phyloP scores from a whole-genome alignment of 352 stramenopile genomes.

The Globisporangium emineosum region DNA sequence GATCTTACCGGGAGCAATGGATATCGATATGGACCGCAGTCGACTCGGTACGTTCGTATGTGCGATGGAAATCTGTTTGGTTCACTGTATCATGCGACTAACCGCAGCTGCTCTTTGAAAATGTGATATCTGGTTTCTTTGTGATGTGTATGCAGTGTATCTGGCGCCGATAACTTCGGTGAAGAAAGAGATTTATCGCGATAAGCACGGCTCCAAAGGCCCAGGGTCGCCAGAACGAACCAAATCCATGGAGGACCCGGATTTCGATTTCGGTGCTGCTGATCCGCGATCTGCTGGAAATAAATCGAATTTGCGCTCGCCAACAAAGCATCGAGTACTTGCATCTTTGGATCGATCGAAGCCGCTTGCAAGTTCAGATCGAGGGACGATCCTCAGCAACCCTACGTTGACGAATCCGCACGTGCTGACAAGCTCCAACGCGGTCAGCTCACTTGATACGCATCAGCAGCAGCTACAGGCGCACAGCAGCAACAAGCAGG shows the following conservation, averaged over 20 bases:
- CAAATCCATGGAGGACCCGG: not conserved
- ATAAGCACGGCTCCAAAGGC: conserved; percentile 25
- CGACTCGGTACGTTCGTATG: conserved; percentile 28
- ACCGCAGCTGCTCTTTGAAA: not conserved
- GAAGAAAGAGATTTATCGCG: conserved; percentile 38
- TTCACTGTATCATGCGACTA: not conserved
- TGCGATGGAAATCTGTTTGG: not conserved
- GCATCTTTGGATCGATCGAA: conserved; percentile 4
- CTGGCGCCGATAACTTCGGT: conserved; percentile 34
- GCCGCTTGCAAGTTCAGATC: not conserved
- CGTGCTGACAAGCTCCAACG: not conserved
- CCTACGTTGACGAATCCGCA: not conserved
- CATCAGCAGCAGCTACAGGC: not conserved
- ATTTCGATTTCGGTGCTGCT: not conserved
- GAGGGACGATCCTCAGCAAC: not conserved
- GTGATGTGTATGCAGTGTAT: conserved; percentile 25
- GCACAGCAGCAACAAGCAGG: not conserved
- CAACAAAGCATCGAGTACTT: conserved; percentile 4
- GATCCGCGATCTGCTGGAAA: not conserved
- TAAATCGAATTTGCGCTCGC: not conserved
- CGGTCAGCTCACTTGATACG: not conserved
- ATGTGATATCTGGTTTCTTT: not conserved
- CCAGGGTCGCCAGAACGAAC: not conserved
- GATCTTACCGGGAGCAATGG: conserved; percentile 20
- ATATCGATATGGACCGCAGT: conserved; percentile 26